Evolutionary conservation across 495 filamentous ascomycete genomes (phyloP).

Genomic region (Podospora didyma): DNA sequence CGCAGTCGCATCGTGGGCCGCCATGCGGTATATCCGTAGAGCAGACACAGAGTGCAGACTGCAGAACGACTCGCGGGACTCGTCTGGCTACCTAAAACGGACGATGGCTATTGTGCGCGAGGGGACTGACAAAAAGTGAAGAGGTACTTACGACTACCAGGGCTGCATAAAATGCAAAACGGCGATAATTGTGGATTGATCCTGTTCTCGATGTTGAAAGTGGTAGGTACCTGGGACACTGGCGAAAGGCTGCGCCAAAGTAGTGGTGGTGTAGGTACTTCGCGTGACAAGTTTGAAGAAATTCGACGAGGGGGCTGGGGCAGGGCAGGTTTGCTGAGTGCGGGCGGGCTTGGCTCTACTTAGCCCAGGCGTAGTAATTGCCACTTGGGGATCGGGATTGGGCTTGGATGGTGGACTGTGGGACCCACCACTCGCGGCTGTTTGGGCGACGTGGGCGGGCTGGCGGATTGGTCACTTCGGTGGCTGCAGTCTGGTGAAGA

Average conservation of each 20-base stretch:
- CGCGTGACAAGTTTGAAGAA: conserved; percentile 7
- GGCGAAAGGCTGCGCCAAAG: conserved; percentile 22
- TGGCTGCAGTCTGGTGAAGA: neutral
- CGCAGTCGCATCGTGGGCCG: conserved; percentile 14
- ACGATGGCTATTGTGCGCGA: too few species aligned
- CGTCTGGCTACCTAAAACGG: too few species aligned
- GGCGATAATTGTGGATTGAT: conserved; percentile 21
- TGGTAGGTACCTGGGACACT: conserved; percentile 25
- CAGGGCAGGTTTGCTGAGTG: too few species aligned
- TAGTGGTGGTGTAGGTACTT: conserved; percentile 22
- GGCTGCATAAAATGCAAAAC: conserved; percentile 20
- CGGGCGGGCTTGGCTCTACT: too few species aligned
- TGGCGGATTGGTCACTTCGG: too few species aligned
- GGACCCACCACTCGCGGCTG: neutral
- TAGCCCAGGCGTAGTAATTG: too few species aligned
- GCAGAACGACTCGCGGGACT: too few species aligned
- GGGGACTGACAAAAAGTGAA: conserved; percentile 1
- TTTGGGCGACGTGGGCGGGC: conserved; percentile 14
- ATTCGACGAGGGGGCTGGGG: conserved; percentile 15
- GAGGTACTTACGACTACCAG: conserved; percentile 24
- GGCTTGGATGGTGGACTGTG: conserved; percentile 25
- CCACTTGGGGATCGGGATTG: conserved; percentile 17
- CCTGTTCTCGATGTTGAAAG: conserved; percentile 14
- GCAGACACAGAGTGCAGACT: too few species aligned
- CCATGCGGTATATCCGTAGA: too few species aligned